These are phyloP conservation scores for Candida boleticola DNA, from an alignment of 805 yeast genomes.

Conservation along the genomic window DNA sequence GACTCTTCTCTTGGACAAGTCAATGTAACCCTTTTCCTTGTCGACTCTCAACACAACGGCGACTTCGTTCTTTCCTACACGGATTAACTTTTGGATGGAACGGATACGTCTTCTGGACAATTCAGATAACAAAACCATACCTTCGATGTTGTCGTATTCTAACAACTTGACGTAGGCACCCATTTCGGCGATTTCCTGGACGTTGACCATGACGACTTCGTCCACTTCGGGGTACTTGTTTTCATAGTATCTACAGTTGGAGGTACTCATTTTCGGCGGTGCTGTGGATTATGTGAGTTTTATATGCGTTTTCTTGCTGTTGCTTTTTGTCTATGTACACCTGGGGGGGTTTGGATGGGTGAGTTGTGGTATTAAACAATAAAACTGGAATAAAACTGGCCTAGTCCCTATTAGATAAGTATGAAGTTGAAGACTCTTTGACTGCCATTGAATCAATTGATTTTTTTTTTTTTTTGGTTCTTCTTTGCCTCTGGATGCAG, in stretches of 20 bases:
- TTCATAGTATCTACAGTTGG: slow-evolving; percentile 95
- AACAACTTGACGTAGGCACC: slow-evolving; percentile 96
- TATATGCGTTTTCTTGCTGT: neutral
- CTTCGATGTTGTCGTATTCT: slow-evolving; percentile 97
- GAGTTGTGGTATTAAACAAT: neutral
- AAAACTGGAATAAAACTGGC: too few species aligned
- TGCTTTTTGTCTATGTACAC: neutral
- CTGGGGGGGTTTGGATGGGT: neutral
- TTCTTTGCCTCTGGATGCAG: neutral
- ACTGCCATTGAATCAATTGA: neutral
- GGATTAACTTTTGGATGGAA: slow-evolving; percentile 93
- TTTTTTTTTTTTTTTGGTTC: too few species aligned
- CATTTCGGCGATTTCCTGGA: slow-evolving; percentile 98
- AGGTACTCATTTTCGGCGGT: slow-evolving; percentile 59
- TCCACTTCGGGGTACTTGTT: slow-evolving; percentile 98
- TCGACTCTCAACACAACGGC: slow-evolving; percentile 98
- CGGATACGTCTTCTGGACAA: slow-evolving; percentile 98
- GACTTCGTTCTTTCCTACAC: slow-evolving; percentile 98
- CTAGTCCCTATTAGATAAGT: too few species aligned
- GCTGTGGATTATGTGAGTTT: neutral
- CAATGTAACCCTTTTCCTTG: slow-evolving; percentile 97
- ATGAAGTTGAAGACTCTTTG: neutral
- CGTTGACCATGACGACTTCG: slow-evolving; percentile 98
- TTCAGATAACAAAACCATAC: slow-evolving; percentile 95
- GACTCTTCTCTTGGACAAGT: slow-evolving; percentile 95